Evolutionary conservation across 495 filamentous ascomycete species (phyloP).

Genomic region (Clohesyomyces aquaticus): DNA sequence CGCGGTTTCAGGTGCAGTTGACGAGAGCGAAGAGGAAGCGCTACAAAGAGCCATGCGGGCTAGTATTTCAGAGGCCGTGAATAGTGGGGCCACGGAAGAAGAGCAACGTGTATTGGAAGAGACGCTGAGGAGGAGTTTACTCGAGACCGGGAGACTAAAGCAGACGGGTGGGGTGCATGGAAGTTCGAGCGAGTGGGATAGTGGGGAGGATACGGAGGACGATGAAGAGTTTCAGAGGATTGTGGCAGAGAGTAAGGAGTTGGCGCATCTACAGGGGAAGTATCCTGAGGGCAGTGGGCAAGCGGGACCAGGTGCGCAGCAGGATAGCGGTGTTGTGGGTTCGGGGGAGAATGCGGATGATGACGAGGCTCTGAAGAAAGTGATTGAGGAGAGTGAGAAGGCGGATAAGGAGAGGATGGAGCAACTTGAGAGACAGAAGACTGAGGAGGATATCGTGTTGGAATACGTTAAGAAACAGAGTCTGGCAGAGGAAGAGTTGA

Average conservation of each 20-base stretch:
- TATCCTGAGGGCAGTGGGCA: not conserved
- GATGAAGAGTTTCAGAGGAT: slow-evolving; percentile 50
- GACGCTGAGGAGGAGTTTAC: slow-evolving; percentile 59
- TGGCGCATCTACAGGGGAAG: slow-evolving; percentile 36
- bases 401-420: slow-evolving; percentile 43
- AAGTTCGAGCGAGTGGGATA: slow-evolving; percentile 36
- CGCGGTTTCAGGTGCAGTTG: too few species aligned
- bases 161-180: slow-evolving; percentile 4
- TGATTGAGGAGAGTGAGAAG: slow-evolving; percentile 54
- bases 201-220: slow-evolving; percentile 47
- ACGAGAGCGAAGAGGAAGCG: slow-evolving; percentile 43
- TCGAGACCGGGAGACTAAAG: slow-evolving; percentile 46
- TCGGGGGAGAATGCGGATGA: slow-evolving; percentile 4
- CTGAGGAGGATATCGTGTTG: slow-evolving; percentile 73
- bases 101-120: slow-evolving; percentile 62
- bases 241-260: slow-evolving; percentile 44
- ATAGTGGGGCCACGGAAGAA: slow-evolving; percentile 47
- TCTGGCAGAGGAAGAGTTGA: slow-evolving; percentile 64
- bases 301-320: slow-evolving; percentile 23
- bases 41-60: slow-evolving; percentile 44
- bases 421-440: slow-evolving; percentile 51
- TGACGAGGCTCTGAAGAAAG: slow-evolving; percentile 36
- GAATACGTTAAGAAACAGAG: slow-evolving; percentile 81
- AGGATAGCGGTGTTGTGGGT: not conserved
- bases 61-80: slow-evolving; percentile 38